Base-by-base conservation (phyloP, 805 yeast species). In the Kodamaea leandrae region DNA sequence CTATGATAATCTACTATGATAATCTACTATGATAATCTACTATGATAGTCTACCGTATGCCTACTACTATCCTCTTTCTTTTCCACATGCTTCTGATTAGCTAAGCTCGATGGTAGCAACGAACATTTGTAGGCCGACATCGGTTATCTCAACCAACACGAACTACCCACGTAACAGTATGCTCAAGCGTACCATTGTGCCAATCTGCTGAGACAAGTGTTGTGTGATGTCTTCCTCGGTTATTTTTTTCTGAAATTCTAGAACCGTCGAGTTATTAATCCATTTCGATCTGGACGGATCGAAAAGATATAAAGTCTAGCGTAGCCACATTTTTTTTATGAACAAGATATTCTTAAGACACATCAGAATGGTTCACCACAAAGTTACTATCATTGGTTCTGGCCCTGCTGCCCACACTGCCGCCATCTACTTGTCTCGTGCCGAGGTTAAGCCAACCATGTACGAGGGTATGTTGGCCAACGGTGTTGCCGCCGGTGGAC, bases 361-460 rank as follows among this genome's bases (percentile, higher is more conserved):
- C 23, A 13, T 13, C 23, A 78, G 76, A 77, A 83, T 83, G 90
- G 84, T 77, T 57, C 95, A 86, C 64, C 80, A 86, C 70, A 79
- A 74, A 72, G 95, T 86, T 47, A 86, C 93, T 23, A 84, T 87
- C 57, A 82, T 87, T 47, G 98, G 99, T 33, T 90, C 97, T 41
- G 99, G 99, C 55, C 99, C 99, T 43, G 99, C 99, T 43, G 99
- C 97, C 42, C 96, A 93, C 76, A 93, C 99, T 32, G 99, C 99
- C 38, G 99, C 99, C 51, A 87, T 93, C 64, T 93, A 93, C 67
- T 74, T 93, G 41, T 83, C 98, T 21, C 83, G 99, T 68, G 99
- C 99, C 32, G 99, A 93, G 74, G 80, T 89, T 60, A 82, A 85
- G 67, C 97, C 99, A 17, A 82, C 86, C 21, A 66, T 93, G 54